Evolutionary conservation across 257 asterid species (phyloP).

Genomic region (Datura wrightii): DNA sequence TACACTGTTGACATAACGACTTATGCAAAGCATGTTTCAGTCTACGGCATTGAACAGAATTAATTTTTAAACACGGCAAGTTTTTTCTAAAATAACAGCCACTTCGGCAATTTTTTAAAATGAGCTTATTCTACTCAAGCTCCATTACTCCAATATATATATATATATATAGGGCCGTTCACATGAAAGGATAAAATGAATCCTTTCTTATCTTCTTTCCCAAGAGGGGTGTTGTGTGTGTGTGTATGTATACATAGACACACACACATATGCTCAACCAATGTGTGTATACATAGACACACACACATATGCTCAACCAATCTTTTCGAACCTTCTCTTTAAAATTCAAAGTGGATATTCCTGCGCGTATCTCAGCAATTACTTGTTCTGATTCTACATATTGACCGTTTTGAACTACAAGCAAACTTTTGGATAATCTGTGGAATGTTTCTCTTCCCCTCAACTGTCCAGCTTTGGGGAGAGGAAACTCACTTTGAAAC

Average conservation of each 20-base stretch:
- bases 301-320: background rate
- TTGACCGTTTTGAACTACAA: too few species aligned
- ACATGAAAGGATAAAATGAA: too few species aligned
- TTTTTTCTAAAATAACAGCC: background rate
- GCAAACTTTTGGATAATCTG: background rate
- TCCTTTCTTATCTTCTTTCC: too few species aligned
- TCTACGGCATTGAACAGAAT: conserved; percentile 3
- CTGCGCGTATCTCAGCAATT: too few species aligned
- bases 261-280: too few species aligned
- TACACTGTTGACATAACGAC: background rate
- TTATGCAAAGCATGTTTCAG: conserved; percentile 6
- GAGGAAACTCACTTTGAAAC: background rate
- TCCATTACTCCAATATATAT: background rate
- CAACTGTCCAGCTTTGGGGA: conserved; percentile 9
- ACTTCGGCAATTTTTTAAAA: conserved; percentile 13
- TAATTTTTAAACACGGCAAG: background rate
- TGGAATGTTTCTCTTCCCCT: conserved; percentile 17
- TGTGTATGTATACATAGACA: too few species aligned
- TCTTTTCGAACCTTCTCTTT: background rate
- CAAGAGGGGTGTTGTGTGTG: too few species aligned
- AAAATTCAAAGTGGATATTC: too few species aligned
- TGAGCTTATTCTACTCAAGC: conserved; percentile 1
- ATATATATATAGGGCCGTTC: background rate
- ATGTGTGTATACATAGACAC: too few species aligned
- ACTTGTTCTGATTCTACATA: too few species aligned